Evolutionary conservation across 768 basidiomycete genomes (phyloP).

Genomic region (Mycena sanguinolenta): DNA sequence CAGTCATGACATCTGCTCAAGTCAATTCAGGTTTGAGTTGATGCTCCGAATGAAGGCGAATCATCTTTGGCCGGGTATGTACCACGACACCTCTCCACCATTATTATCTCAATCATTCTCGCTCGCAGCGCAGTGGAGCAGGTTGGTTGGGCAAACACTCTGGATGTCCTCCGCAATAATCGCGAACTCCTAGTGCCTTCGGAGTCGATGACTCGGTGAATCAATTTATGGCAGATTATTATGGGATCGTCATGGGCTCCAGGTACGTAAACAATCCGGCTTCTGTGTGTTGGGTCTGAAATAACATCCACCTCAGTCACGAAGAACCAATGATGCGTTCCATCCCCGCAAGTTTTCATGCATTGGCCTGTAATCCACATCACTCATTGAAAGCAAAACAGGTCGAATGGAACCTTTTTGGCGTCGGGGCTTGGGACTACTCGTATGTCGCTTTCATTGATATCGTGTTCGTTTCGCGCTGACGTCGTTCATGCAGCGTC

Average conservation of each 20-base stretch:
- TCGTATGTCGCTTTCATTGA: constrained; percentile 1
- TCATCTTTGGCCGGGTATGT: constrained; percentile 76
- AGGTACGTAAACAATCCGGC: constrained; percentile 54
- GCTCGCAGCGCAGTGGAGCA: constrained; percentile 57
- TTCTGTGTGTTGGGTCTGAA: neutral
- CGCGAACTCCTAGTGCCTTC: constrained; percentile 57
- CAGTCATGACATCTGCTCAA: neutral
- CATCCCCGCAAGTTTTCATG: constrained; percentile 54
- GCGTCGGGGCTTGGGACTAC: constrained; percentile 72
- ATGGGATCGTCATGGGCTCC: constrained; percentile 81
- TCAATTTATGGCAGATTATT: constrained; percentile 72
- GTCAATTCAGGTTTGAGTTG: constrained; percentile 66
- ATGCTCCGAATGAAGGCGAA: constrained; percentile 77
- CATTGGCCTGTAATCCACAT: no score
- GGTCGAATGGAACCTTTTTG: constrained; percentile 72
- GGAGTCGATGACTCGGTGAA: constrained; percentile 71
- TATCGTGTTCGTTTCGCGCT: neutral
- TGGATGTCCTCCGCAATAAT: neutral
- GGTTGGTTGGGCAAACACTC: constrained; percentile 47
- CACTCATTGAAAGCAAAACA: constrained; percentile 61
- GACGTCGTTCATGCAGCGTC: constrained; percentile 1
- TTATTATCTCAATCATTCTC: neutral
- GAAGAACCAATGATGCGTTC: constrained; percentile 85
- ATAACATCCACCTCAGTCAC: constrained; percentile 53
- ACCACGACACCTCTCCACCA: neutral